Evolutionary conservation across 305 asterid species (phyloP).

Genomic region (Rubia occidens): DNA sequence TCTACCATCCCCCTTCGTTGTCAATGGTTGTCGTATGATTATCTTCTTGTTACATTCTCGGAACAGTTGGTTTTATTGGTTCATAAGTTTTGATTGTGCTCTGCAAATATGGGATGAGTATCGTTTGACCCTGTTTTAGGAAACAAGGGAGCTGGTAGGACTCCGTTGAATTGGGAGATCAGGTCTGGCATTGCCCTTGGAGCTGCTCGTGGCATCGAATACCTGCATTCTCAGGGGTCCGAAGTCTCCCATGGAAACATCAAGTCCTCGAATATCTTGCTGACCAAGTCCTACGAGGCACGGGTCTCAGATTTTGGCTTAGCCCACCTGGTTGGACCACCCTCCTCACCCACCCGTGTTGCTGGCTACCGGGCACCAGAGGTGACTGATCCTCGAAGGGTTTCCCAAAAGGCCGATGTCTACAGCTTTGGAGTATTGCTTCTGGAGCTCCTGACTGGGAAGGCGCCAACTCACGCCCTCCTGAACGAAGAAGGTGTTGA

Average conservation of each 20-base stretch:
- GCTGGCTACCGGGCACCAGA: constrained; percentile 47
- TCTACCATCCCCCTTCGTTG: neutral
- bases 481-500: constrained; percentile 44
- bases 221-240: constrained; percentile 35
- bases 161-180: constrained; percentile 38
- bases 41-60: neutral
- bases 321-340: constrained; percentile 34
- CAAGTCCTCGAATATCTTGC: constrained; percentile 42
- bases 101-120: neutral
- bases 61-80: neutral
- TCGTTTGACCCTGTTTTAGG: constrained; percentile 23
- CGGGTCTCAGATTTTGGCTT: constrained; percentile 45
- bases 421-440: constrained; percentile 43
- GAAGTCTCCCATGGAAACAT: constrained; percentile 40
- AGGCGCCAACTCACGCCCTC: constrained; percentile 43
- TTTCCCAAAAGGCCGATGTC: constrained; percentile 44
- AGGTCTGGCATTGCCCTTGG: constrained; percentile 44
- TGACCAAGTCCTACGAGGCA: constrained; percentile 32
- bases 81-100: neutral
- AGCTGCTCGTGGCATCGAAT: constrained; percentile 38
- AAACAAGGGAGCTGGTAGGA: constrained; percentile 38
- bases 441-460: constrained; percentile 47
- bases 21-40: neutral
- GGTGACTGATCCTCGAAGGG: constrained; percentile 37
- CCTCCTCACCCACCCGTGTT: constrained; percentile 37